Base-by-base conservation (phyloP, 306 rosid genomes). In the Bauhinia variegata region DNA sequence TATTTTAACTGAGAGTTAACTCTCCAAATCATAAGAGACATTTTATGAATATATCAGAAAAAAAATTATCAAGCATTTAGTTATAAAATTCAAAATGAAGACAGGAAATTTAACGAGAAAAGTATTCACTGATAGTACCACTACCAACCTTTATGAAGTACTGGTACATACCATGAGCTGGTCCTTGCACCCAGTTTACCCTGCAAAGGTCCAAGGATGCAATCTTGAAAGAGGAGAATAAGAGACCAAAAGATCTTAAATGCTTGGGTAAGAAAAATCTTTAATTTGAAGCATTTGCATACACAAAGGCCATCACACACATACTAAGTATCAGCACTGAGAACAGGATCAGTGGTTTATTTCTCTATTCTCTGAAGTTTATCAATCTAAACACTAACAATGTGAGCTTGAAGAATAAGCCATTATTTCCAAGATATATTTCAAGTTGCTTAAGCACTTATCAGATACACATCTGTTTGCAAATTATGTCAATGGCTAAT, bases 61-160 rank as follows among this genome's bases (percentile, higher is more conserved):
- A 38, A n/a, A n/a, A n/a, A 79, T 65, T 47, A 65, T 41, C 69
- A 56, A 61, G 71, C 41, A 53, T 16, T 32, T 71, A 54, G 46
- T 42, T 52, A 63, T 37, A 64, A 68, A 56, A 19, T 28, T 19
- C 41, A 33, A 46, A 49, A 39, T 49, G 43, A 30, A 54, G 16
- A 44, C 30, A 31, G 50, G 46, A 67, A 23, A 58, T 33, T 51
- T 16, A 64, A 53, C n/a, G 63, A 54, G 44, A 54, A 58, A 42
- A 54, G 62, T 64, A 60, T 55, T 42, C 30, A 9, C 31, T 11
- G 19, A 44, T 17, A 50, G 41, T 53, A 79, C 92, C 67, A 50
- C 36, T 53, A 79, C 92, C 67, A 76, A 92, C 97, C 97, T 92
- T 92, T 75, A 89, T 60, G 72, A 92, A 92, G 81, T 92, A 92